phyloP scores from a whole-genome alignment of 768 basidiomycete species.

The Pulveroboletus frians region DNA sequence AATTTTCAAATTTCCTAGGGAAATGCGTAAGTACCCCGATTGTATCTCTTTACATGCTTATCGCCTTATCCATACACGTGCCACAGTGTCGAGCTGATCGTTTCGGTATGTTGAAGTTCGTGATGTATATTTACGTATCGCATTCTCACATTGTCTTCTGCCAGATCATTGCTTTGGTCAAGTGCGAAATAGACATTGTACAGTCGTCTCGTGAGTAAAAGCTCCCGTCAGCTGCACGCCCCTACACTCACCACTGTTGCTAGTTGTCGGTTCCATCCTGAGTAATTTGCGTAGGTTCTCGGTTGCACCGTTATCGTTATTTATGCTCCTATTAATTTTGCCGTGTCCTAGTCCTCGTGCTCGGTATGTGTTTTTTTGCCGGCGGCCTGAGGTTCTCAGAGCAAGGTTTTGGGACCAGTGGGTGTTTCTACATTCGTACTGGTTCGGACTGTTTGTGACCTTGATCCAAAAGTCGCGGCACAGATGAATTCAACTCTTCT shows the following conservation, averaged over 20 bases:
- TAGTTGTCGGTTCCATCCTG: constrained; percentile 79
- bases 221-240: background rate
- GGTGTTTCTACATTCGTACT: constrained; percentile 17
- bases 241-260: background rate
- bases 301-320: background rate
- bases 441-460: background rate
- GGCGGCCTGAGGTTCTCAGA: constrained; percentile 73
- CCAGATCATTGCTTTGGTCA: constrained; percentile 74
- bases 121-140: background rate
- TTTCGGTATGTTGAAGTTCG: constrained; percentile 47
- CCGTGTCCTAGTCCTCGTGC: constrained; percentile 57
- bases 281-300: constrained; percentile 58
- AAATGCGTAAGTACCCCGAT: constrained; percentile 25
- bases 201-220: constrained; percentile 64
- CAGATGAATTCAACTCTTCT: constrained; percentile 72
- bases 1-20: constrained; percentile 15
- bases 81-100: constrained; percentile 52
- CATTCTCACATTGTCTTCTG: background rate
- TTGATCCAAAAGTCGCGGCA: constrained; percentile 50
- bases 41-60: background rate
- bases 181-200: constrained; percentile 76
- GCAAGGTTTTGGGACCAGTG: constrained; percentile 72
- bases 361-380: constrained; percentile 83
- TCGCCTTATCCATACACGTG: background rate
- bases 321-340: background rate